These are phyloP conservation scores for Chromera velia DNA, from an alignment of 73 alveolate genomes.

Conservation along the genomic window DNA sequence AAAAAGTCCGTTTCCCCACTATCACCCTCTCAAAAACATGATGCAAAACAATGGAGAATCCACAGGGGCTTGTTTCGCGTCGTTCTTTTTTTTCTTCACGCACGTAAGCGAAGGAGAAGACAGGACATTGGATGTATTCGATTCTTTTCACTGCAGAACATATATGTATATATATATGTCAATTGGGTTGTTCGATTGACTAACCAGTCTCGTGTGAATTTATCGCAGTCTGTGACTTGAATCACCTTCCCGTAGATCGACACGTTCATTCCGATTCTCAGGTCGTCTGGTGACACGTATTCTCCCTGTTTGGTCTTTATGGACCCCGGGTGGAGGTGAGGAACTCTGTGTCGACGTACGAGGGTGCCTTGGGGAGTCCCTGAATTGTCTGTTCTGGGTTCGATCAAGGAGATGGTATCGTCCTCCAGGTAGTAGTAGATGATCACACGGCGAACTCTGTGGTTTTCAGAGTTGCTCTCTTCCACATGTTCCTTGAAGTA, in stretches of 20 bases:
- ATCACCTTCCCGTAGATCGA: conserved; percentile 50
- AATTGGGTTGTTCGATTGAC: no score
- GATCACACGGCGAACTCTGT: conserved; percentile 35
- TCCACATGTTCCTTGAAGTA: conserved; percentile 47
- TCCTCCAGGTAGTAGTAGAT: conserved; percentile 58
- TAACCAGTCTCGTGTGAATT: conserved; percentile 61
- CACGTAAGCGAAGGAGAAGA: no score
- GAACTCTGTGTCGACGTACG: conserved; percentile 65
- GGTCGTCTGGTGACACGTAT: conserved; percentile 5
- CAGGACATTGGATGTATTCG: no score
- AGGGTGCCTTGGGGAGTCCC: conserved; percentile 72
- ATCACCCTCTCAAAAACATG: no score
- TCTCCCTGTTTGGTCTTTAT: conserved; percentile 6
- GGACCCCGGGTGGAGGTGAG: conserved; percentile 51
- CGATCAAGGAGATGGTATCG: conserved; percentile 64
- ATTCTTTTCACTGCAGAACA: no score
- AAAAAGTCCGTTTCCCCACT: no score
- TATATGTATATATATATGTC: no score
- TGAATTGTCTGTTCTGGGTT: conserved; percentile 63
- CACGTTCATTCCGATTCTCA: conserved; percentile 8
- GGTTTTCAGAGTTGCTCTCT: conserved; percentile 45
- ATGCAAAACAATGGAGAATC: no score
- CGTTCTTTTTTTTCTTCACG: no score
- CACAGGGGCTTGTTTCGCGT: no score
- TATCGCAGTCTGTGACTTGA: conserved; percentile 63